Evolutionary conservation across 306 rosid genomes (phyloP).

Genomic region (Gastrolobium villosum): DNA sequence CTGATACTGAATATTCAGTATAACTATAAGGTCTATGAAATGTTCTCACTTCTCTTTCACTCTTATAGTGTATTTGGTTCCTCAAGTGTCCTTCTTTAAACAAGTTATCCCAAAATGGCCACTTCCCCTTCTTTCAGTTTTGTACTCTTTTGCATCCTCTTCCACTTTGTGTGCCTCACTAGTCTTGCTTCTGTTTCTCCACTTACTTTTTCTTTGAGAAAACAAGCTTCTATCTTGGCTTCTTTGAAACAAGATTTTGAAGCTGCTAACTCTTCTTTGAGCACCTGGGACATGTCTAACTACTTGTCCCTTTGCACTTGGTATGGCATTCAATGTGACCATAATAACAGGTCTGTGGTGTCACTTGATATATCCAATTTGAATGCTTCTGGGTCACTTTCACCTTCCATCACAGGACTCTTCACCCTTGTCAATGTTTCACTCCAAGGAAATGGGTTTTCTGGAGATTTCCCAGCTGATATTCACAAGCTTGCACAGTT

Average conservation of each 20-base stretch:
- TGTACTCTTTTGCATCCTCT: constrained; percentile 29
- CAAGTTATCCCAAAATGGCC: constrained; percentile 46
- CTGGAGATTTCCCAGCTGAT: constrained; percentile 59
- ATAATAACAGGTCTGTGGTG: constrained; percentile 52
- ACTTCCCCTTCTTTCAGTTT: constrained; percentile 44
- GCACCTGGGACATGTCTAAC: constrained; percentile 68
- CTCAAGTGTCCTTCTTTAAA: constrained; percentile 39
- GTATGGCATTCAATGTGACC: constrained; percentile 75
- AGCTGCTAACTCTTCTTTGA: constrained; percentile 52
- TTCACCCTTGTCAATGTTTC: constrained; percentile 58
- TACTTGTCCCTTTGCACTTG: constrained; percentile 70
- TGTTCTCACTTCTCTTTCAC: constrained; percentile 37
- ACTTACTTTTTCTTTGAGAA: constrained; percentile 55
- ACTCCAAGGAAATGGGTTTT: constrained; percentile 60
- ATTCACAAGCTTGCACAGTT: constrained; percentile 60
- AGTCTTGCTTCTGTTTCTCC: constrained; percentile 53
- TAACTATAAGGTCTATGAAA: constrained; percentile 33
- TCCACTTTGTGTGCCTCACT: constrained; percentile 42
- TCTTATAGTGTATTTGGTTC: constrained; percentile 18
- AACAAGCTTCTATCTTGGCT: constrained; percentile 78
- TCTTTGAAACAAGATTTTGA: constrained; percentile 70
- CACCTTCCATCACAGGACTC: constrained; percentile 65
- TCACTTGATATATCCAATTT: constrained; percentile 73
- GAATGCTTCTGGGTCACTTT: constrained; percentile 71
- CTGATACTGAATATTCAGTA: constrained; percentile 45